A percentile compares a stretch with the other conserved stretches of the same genome.
Evolutionary conservation across 129 eudicot species (phyloP).

Genomic region (Apium graveolens): DNA sequence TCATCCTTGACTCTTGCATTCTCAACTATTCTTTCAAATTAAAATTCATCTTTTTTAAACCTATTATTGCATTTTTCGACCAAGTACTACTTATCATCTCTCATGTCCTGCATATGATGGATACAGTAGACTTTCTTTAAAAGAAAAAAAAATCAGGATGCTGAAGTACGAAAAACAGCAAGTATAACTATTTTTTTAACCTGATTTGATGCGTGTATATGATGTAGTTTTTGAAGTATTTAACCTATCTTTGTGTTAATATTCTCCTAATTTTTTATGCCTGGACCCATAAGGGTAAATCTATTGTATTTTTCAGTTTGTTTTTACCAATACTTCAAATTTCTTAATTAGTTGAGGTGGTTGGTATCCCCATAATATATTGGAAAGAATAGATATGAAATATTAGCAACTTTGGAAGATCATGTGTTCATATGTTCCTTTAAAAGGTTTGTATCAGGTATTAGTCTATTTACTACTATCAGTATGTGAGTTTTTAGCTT

Average conservation of each 20-base stretch:
- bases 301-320: neutral
- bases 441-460: conserved; percentile 23
- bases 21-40: neutral
- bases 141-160: neutral
- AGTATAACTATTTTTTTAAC: neutral
- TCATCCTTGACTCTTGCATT: neutral
- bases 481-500: conserved; percentile 22
- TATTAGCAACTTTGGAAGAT: conserved; percentile 21
- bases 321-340: neutral
- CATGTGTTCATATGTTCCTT: conserved; percentile 16
- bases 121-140: neutral
- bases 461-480: conserved; percentile 23
- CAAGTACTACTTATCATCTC: neutral
- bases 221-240: neutral
- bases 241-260: neutral
- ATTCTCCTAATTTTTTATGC: neutral
- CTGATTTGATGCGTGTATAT: neutral
- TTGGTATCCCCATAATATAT: neutral
- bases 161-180: neutral
- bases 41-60: neutral
- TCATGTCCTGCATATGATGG: neutral
- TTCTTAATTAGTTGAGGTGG: neutral
- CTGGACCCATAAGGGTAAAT: neutral
- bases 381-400: neutral
- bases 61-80: neutral